Percentiles rank a stretch among this genome's conserved stretches.
Conservation (phyloP, 805 yeast species). For the Barnettozyma vustinii region DNA sequence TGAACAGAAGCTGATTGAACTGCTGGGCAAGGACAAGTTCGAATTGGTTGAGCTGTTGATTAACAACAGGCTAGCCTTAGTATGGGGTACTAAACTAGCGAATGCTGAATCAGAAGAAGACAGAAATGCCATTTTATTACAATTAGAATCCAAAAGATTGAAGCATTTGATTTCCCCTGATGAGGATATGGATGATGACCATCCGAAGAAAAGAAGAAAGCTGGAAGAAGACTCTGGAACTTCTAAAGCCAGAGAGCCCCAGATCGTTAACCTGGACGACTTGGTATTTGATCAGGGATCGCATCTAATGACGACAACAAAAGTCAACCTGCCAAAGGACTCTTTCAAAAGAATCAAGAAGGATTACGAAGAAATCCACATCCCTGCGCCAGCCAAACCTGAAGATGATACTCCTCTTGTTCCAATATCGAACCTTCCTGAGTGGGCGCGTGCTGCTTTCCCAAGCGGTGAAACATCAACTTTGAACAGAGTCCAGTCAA, state of each 20-base stretch:
- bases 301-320: slow-evolving; percentile 58
- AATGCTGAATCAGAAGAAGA: slow-evolving; percentile 33
- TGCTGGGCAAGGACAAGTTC: slow-evolving; percentile 47
- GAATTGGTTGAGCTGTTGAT: slow-evolving; percentile 44
- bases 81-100: slow-evolving; percentile 49
- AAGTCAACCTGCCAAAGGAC: slow-evolving; percentile 74
- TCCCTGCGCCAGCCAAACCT: slow-evolving; percentile 76
- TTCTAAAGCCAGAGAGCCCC: slow-evolving; percentile 34
- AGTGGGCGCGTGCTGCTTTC: slow-evolving; percentile 78
- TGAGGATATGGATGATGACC: slow-evolving; percentile 9
- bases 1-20: slow-evolving; percentile 48
- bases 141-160: slow-evolving; percentile 41
- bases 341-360: slow-evolving; percentile 71
- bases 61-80: slow-evolving; percentile 45
- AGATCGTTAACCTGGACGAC: slow-evolving; percentile 56
- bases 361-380: slow-evolving; percentile 79
- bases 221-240: slow-evolving; percentile 1
- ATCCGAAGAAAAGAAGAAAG: slow-evolving; percentile 25
- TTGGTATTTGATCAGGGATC: slow-evolving; percentile 69
- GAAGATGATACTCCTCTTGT: slow-evolving; percentile 40
- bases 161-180: slow-evolving; percentile 35
- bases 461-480: slow-evolving; percentile 58
- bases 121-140: slow-evolving; percentile 30
- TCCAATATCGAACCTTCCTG: slow-evolving; percentile 59
- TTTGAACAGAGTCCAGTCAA: slow-evolving; percentile 80